These are phyloP conservation scores for Musa troglodytarum DNA, from an alignment of 176 grass and related monocot genomes.

Conservation along the genomic window DNA sequence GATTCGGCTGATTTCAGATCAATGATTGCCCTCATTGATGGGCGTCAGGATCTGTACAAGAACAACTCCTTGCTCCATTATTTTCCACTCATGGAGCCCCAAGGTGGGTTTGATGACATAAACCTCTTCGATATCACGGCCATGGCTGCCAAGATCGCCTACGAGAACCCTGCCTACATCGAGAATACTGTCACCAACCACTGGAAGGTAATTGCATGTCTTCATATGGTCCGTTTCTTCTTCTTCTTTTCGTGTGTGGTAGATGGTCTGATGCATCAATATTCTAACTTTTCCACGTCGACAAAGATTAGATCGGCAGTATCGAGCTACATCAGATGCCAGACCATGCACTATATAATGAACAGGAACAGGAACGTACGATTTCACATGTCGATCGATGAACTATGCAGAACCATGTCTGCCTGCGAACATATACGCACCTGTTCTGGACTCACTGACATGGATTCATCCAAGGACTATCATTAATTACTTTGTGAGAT, in stretches of 20 bases:
- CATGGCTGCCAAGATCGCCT: slow-evolving; percentile 40
- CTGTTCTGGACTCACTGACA: too few species aligned
- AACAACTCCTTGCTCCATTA: slow-evolving; percentile 8
- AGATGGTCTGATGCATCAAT: not conserved
- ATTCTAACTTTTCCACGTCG: not conserved
- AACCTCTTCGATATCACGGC: slow-evolving; percentile 25
- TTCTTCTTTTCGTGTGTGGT: not conserved
- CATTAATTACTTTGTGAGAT: too few species aligned
- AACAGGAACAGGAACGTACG: too few species aligned
- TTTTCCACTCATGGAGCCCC: slow-evolving; percentile 1
- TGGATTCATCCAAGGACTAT: too few species aligned
- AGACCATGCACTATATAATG: too few species aligned
- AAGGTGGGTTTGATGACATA: not conserved
- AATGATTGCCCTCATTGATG: slow-evolving; percentile 39
- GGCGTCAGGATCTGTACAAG: slow-evolving; percentile 38
- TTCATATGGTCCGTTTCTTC: not conserved
- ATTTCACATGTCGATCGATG: too few species aligned
- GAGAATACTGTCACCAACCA: slow-evolving; percentile 45
- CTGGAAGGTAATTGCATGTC: slow-evolving; percentile 41
- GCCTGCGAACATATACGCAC: too few species aligned
- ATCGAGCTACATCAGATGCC: too few species aligned
- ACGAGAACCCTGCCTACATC: slow-evolving; percentile 50
- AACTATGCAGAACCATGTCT: too few species aligned
- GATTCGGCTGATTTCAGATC: slow-evolving; percentile 41
- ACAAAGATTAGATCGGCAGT: too few species aligned